A percentile compares a stretch with the other conserved stretches of the same genome.
phyloP scores from a whole-genome alignment of 345 rosid species.

The Reutealis trisperma region DNA sequence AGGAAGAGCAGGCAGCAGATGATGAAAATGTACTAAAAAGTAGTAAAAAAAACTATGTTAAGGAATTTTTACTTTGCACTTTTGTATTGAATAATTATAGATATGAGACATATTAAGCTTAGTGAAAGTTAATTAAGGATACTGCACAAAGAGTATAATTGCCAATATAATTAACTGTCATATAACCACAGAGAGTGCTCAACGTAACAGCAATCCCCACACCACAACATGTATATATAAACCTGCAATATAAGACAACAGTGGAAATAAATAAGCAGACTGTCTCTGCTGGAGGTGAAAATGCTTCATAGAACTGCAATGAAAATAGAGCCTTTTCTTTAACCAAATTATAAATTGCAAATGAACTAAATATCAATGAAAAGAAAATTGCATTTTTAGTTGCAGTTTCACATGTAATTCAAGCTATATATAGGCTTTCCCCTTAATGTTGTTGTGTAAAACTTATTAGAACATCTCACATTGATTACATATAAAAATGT shows the following conservation, averaged over 20 bases:
- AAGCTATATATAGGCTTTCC: not conserved
- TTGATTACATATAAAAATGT: no score
- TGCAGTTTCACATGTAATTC: no score
- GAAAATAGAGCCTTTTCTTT: no score
- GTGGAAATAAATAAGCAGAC: not conserved
- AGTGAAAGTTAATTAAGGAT: constrained; percentile 35
- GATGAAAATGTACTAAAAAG: constrained; percentile 40
- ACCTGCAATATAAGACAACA: constrained; percentile 39
- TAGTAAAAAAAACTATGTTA: not conserved
- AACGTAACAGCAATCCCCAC: constrained; percentile 55
- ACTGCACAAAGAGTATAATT: constrained; percentile 40
- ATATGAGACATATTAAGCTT: constrained; percentile 2
- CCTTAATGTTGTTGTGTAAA: no score
- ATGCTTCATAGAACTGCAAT: not conserved
- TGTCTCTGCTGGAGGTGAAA: no score
- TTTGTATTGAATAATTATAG: no score
- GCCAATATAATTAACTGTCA: constrained; percentile 35
- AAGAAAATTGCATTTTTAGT: no score
- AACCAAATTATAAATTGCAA: not conserved
- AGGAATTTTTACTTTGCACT: constrained; percentile 19
- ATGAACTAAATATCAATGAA: no score
- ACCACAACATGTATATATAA: constrained; percentile 44
- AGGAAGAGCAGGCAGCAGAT: constrained; percentile 38
- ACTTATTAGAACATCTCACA: no score
- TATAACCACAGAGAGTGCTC: constrained; percentile 46